Base-by-base conservation (phyloP, 2,329 filamentous ascomycete species). In the Phyllosticta citriasiana region DNA sequence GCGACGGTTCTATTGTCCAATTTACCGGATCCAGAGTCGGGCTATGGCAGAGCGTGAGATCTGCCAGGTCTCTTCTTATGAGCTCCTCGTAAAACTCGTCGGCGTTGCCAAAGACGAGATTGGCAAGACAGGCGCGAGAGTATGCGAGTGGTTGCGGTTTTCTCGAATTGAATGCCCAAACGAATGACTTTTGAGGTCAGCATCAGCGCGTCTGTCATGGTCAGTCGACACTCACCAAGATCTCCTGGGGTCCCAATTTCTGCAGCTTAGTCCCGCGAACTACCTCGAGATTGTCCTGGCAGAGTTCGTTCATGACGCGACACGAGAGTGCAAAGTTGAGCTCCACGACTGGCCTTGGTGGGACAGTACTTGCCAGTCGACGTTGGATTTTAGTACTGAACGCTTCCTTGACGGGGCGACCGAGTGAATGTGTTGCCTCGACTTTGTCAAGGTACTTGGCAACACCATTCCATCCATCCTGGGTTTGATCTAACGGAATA, bases 331-430 rank as follows among this genome's bases (percentile, higher is more conserved):
- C 82, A 66, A 89, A 88, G 26, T 82, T 84, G 2, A 92, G 78
- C 59, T 90, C 82, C 10, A 97, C 89, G 67, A 97, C 93, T 0
- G 93, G 92, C 8, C 93, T 84, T 7, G 94, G 94, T 3, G 94
- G 94, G 68, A 97, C 92, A 0, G 91, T 97, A 66, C 91, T 97
- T 0, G 94, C 92, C 33, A 99, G 80, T 64, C 88, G 88, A n/a
- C 92, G 84, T 71, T 99, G 94, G 47, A 97, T 82, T 70, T 96
- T 96, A 25, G 85, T 84, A 67, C 91, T 97, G 72, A 97, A 97
- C 0, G 92, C 85, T n/a, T 86, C 85, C 0, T 86, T 82, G 0
- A 95, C 84, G 0, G 83, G 73, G 57, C 80, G 84, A 0, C 84
- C 88, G 2, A 93, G 73, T 0, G 74, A 67, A 60, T 87, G 82